Base-by-base conservation (phyloP, 139 green algal genomes). In the Bryopsis sp. region DNA sequence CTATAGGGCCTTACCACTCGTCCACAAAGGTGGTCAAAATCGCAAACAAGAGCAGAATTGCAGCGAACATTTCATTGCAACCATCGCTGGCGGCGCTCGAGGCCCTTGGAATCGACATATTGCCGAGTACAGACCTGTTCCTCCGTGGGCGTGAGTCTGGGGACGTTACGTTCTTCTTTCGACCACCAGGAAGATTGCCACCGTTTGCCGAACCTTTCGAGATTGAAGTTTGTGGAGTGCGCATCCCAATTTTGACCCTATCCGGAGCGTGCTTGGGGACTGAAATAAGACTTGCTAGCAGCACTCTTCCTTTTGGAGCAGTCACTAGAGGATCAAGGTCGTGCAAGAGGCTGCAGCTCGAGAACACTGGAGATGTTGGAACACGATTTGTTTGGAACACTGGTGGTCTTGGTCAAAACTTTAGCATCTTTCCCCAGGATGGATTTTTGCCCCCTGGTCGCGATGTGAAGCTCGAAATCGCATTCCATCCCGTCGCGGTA, bases 401-500 rank as follows among this genome's bases (percentile, higher is more conserved):
- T 3, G 2, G 26, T 2, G 67, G 64, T 8, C 48, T 91, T 33
- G 70, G 50, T 22, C 64, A 65, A 7, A 46, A 90, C 72, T 93
- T 93, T 72, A 74, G 66, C 43, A 81, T 92, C 72, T 76, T 71
- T 50, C 88, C 86, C 26, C 54, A 71, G 43, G 80, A 84, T 36
- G 84, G 82, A 38, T 91, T 87, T 75, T 63, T 92, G 47, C 76
- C 70, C 7, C 63, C 81, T 4, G 74, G 73, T 28, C 82, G 90
- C 67, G 80, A 90, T 46, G 79, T 85, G n/a, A 86, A 87, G 72
- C 71, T 95, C n/a, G 85, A 93, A 43, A 78, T 95, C 58, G 79
- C 77, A 2, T 95, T 92, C 84, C 85, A 90, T 43, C 88, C 88
- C 29, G 71, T 43, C 2, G 60, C 48, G 28, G 57, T 82, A 3